Conservation (phyloP, 192 early-diverging fungal species). For the Spizellomyces sp. region DNA sequence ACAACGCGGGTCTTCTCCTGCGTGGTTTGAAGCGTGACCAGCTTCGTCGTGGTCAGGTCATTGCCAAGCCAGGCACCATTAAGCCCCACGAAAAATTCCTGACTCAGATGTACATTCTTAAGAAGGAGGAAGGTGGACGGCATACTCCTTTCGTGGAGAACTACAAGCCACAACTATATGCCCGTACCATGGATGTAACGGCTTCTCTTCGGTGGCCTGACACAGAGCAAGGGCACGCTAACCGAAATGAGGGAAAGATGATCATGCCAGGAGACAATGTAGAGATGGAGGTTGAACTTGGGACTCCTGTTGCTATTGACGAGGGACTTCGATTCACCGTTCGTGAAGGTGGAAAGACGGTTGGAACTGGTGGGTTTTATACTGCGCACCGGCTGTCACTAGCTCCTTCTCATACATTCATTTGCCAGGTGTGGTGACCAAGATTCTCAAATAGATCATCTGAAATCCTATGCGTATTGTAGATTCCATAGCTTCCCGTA, state of each 20-base stretch:
- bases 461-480: too few relatives aligned
- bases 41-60: constrained; percentile 91
- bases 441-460: constrained; percentile 62
- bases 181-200: constrained; percentile 95
- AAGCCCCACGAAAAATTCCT: constrained; percentile 94
- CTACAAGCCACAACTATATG: constrained; percentile 95
- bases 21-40: constrained; percentile 98
- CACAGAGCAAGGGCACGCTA: constrained; percentile 67
- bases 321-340: constrained; percentile 96
- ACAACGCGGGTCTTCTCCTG: constrained; percentile 97
- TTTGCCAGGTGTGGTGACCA: constrained; percentile 63
- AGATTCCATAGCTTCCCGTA: too few relatives aligned
- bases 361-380: constrained; percentile 73
- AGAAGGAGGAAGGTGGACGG: constrained; percentile 97
- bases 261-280: constrained; percentile 98
- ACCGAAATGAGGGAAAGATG: constrained; percentile 89
- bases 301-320: constrained; percentile 83
- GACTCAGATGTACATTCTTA: constrained; percentile 91
- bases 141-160: constrained; percentile 97
- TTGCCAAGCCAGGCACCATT: constrained; percentile 89
- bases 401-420: constrained; percentile 12
- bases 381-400: background rate
- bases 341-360: constrained; percentile 96
- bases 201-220: constrained; percentile 71
- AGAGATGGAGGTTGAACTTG: constrained; percentile 83